Base-by-base conservation (phyloP, 2,329 filamentous ascomycete genomes). In the Claviceps sp. region DNA sequence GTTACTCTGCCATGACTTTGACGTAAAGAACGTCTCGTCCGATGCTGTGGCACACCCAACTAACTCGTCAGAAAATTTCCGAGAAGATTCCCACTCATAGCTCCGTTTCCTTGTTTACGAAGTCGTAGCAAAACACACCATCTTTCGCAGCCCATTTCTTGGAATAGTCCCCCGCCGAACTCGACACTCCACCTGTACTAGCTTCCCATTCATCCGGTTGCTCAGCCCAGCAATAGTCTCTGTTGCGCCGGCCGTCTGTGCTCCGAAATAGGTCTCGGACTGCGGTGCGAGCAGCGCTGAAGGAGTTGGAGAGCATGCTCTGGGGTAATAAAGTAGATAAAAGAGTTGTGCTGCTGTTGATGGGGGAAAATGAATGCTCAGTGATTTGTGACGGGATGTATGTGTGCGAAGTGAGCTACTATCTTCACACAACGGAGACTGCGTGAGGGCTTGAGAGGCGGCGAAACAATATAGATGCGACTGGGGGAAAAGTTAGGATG, bases 221-320 rank as follows among this genome's bases (percentile, higher is more conserved):
- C 7, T 54, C 48, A 2, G 22, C 14, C 49, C 49, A 49, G 14
- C 49, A 47, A 8, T 34, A 1, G 11, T 24, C 22, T 26, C 26
- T 47, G 26, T 49, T 46, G 24, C 26, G 40, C 2, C 52, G 45
- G 14, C 47, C 2, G 30, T 47, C 40, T n/a, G 49, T 43, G 18
- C 47, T 42, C 26, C 43, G 47, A 20, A 54, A 49, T 11, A 54
- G 18, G 37, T 52, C 49, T n/a, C 52, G 41, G 26, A 54, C 26
- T 5, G 36, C 47, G 14, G 45, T 24, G 24, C 49, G 52, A 16
- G 52, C 52, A n/a, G 49, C 47, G 37, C 14, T 42, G 24, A 52
- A 38, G 6, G 52, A 52, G 52, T 38, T 44, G 18, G 49, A 49
- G 24, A 54, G 20, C 52, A 54, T 54, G 5, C 2, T 38, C 20